Evolutionary conservation across 1,139 yeast genomes (phyloP), one percentile per base, ranked within the genome.

Genomic region (Suzukiozyma palmioleophila): DNA sequence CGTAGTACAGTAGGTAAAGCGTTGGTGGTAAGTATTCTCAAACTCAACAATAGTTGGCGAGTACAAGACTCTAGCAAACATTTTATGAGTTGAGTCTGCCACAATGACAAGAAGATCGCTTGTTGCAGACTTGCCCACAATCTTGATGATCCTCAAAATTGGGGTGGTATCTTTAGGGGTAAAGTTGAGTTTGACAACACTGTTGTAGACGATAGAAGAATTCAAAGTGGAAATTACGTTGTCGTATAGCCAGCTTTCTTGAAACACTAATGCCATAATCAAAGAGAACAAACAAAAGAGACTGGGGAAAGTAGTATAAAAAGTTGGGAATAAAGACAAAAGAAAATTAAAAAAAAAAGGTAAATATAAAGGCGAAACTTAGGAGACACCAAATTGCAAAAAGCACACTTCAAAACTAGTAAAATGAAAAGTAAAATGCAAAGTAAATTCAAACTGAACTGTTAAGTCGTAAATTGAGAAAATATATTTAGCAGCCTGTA

Each of bases 81-180:
- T 53, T 43, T 56, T 54, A 43, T 64, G 64, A 2, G 52, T 50
- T 3, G 58, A 47, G 43, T 69, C 75, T 3, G 65, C 53, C n/a
- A 66, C 40, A 2, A 63, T 47, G 1, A 59, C 64, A 3, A 66
- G 52, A 2, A 67, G 40, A 10, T 55, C 63, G 10, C 59, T 57
- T 21, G 46, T 41, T 10, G 43, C 30, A 2, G 54, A 48, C 10
- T 45, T 43, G 5, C 41, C 30, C 13, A 59, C 41, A 38, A 62
- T 62, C 31, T 50, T 50, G 37, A 50, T 48, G 21, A 67, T 56
- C 37, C 70, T 49, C n/a, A 62, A 46, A 1, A 67, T 46, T 1
- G 72, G 62, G 0, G 63, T 49, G 18, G 45, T 13, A 41, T 42
- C 18, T 52, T 2, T n/a, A 21, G n/a, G 35, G 10, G 43, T 38